Percentiles rank a stretch among this genome's conserved stretches.
phyloP scores from a whole-genome alignment of 352 stramenopile genomes.

The Globisporangium heterothallicum region DNA sequence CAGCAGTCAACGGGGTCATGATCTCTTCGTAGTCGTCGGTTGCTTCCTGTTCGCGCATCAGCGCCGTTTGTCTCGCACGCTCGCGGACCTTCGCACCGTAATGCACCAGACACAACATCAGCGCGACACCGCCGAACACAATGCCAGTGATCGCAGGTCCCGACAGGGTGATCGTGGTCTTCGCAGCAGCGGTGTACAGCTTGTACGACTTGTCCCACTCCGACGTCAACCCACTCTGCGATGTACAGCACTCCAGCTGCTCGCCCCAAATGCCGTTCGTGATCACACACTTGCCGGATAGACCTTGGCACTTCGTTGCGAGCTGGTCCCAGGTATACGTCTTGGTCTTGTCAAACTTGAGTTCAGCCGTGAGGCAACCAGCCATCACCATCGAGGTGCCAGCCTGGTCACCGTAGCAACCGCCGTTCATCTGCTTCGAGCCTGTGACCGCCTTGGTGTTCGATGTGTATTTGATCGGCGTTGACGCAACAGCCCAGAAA shows the following conservation, averaged over 20 bases:
- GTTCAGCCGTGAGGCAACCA: slow-evolving; percentile 67
- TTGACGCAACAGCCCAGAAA: slow-evolving; percentile 81
- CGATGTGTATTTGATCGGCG: slow-evolving; percentile 64
- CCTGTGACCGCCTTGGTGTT: slow-evolving; percentile 70
- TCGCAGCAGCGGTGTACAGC: slow-evolving; percentile 50
- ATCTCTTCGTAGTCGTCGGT: slow-evolving; percentile 89
- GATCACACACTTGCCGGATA: slow-evolving; percentile 74
- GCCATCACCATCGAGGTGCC: slow-evolving; percentile 71
- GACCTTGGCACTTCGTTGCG: slow-evolving; percentile 69
- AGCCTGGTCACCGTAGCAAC: slow-evolving; percentile 65
- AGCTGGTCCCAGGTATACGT: slow-evolving; percentile 81
- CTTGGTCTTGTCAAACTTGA: slow-evolving; percentile 76
- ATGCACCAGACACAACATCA: slow-evolving; percentile 79
- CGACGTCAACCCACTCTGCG: slow-evolving; percentile 35
- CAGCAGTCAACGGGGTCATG: slow-evolving; percentile 82
- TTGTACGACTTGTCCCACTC: slow-evolving; percentile 75
- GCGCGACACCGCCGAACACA: slow-evolving; percentile 75
- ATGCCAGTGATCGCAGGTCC: slow-evolving; percentile 71
- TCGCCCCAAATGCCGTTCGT: slow-evolving; percentile 83
- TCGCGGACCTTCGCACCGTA: slow-evolving; percentile 80
- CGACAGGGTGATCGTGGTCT: slow-evolving; percentile 49
- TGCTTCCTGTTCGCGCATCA: slow-evolving; percentile 85
- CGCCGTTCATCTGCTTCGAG: slow-evolving; percentile 80
- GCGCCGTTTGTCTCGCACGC: slow-evolving; percentile 69
- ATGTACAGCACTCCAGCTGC: slow-evolving; percentile 79